Evolutionary conservation across 1,284 basidiomycete genomes (phyloP).

Genomic region (Mycosarcoma mackinlayi): DNA sequence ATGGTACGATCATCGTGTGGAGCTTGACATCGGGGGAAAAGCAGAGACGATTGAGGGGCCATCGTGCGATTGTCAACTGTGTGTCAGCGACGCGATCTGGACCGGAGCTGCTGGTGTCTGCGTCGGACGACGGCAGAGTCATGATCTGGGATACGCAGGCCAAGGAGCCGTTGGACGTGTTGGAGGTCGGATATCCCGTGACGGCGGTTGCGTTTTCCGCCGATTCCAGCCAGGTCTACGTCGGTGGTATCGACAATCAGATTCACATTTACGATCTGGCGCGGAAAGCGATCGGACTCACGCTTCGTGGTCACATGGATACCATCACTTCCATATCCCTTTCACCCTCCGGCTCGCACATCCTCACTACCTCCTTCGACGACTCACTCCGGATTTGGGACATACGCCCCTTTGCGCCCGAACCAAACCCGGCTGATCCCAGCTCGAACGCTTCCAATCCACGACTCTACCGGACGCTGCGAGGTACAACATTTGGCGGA

Average conservation of each 20-base stretch:
- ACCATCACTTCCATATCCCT: constrained; percentile 60
- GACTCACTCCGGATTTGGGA: constrained; percentile 67
- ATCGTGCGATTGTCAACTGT: constrained; percentile 64
- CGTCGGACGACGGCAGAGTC: constrained; percentile 64
- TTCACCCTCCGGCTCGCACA: constrained; percentile 63
- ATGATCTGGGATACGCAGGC: constrained; percentile 63
- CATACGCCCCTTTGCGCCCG: constrained; percentile 67
- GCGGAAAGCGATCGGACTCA: constrained; percentile 52
- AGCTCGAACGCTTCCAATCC: constrained; percentile 32
- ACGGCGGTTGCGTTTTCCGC: constrained; percentile 65
- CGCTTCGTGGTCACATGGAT: constrained; percentile 58
- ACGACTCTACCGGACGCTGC: constrained; percentile 60
- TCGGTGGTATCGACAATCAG: constrained; percentile 67
- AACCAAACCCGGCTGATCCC: constrained; percentile 47
- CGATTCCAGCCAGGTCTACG: constrained; percentile 64
- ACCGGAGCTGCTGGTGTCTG: constrained; percentile 55
- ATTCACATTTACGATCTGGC: constrained; percentile 64
- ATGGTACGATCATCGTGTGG: constrained; percentile 65
- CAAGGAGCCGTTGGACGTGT: constrained; percentile 53
- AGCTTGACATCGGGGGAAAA: constrained; percentile 56
- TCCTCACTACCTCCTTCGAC: constrained; percentile 62
- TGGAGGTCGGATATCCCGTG: constrained; percentile 66
- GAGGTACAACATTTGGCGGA: constrained; percentile 60
- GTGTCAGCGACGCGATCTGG: constrained; percentile 56
- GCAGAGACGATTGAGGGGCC: constrained; percentile 60